Evolutionary conservation across 2,329 filamentous ascomycete genomes (phyloP).

Genomic region (Colletotrichum musae): DNA sequence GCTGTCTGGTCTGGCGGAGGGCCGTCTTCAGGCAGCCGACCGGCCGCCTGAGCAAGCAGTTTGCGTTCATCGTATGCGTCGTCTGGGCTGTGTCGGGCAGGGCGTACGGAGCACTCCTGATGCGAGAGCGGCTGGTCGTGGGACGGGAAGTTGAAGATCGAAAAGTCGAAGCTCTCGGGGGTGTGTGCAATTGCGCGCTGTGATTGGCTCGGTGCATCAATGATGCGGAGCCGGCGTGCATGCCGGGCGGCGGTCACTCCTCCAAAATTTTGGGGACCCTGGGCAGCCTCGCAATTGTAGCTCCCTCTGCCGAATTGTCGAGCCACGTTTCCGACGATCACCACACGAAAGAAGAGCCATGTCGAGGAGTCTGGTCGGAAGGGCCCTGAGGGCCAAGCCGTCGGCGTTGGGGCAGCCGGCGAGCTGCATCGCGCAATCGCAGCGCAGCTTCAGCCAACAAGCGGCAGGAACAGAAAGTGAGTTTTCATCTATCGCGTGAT

Average conservation of each 20-base stretch:
- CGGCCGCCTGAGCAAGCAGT: slow-evolving; percentile 76
- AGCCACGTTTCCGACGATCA: slow-evolving; percentile 4
- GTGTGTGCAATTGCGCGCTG: slow-evolving; percentile 36
- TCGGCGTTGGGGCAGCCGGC: slow-evolving; percentile 37
- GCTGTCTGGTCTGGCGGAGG: slow-evolving; percentile 71
- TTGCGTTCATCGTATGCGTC: slow-evolving; percentile 69
- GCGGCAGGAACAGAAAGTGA: slow-evolving; percentile 34
- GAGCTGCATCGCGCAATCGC: slow-evolving; percentile 34
- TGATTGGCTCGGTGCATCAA: slow-evolving; percentile 55
- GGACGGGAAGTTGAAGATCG: slow-evolving; percentile 5
- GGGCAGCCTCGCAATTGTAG: slow-evolving; percentile 10
- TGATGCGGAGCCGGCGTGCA: slow-evolving; percentile 38
- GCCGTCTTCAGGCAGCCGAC: slow-evolving; percentile 79
- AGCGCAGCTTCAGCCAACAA: slow-evolving; percentile 40
- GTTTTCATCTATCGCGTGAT: background rate
- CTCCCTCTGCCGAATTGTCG: slow-evolving; percentile 24
- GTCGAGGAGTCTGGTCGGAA: slow-evolving; percentile 39
- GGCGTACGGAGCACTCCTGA: background rate
- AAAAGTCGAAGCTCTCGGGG: slow-evolving; percentile 40
- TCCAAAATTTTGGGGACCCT: slow-evolving; percentile 38
- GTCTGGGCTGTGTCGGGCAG: background rate
- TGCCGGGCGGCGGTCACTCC: background rate
- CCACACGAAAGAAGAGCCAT: slow-evolving; percentile 9
- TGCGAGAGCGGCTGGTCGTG: background rate
- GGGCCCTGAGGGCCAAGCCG: slow-evolving; percentile 39